Percentiles rank a stretch among this genome's conserved stretches.
phyloP scores from a whole-genome alignment of 2,329 filamentous ascomycete genomes.

The Alternaria ventricosa region DNA sequence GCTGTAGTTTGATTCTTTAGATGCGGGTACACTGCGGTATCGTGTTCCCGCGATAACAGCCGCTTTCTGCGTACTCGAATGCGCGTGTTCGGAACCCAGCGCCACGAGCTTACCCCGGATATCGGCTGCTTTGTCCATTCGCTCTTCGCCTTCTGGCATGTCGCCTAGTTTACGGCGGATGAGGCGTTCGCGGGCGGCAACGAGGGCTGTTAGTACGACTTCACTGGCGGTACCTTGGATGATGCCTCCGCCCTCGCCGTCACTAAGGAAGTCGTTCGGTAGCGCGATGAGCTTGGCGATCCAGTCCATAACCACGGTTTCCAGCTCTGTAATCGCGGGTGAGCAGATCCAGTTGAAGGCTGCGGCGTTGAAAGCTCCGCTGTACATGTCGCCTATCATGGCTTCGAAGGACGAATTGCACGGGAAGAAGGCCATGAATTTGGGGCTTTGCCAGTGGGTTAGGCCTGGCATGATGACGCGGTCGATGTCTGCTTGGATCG shows the following conservation, averaged over 20 bases:
- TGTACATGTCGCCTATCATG: conserved; percentile 93
- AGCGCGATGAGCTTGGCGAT: conserved; percentile 76
- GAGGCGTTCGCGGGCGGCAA: conserved; percentile 75
- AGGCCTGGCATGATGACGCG: conserved; percentile 87
- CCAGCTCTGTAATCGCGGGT: conserved; percentile 89
- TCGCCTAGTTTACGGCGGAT: conserved; percentile 57
- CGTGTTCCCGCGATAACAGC: conserved; percentile 86
- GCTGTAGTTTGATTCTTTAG: conserved; percentile 68
- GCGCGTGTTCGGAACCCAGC: conserved; percentile 77
- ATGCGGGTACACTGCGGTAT: conserved; percentile 72
- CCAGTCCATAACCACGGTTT: conserved; percentile 94
- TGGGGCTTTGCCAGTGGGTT: conserved; percentile 90
- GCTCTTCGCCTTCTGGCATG: conserved; percentile 44
- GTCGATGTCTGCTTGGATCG: conserved; percentile 84
- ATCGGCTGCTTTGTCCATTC: conserved; percentile 66
- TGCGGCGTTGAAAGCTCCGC: conserved; percentile 83
- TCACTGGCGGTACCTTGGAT: conserved; percentile 92
- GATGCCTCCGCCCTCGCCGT: conserved; percentile 83
- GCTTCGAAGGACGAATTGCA: conserved; percentile 81
- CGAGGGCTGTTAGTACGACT: conserved; percentile 83
- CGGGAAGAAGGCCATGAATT: conserved; percentile 96
- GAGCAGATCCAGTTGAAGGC: conserved; percentile 98
- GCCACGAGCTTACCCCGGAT: conserved; percentile 77
- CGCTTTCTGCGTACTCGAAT: conserved; percentile 86
- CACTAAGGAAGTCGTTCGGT: conserved; percentile 75